A percentile compares a stretch with the other conserved stretches of the same genome.
Conservation (phyloP, 805 yeast species). For the Zygotorulaspora sp. region DNA sequence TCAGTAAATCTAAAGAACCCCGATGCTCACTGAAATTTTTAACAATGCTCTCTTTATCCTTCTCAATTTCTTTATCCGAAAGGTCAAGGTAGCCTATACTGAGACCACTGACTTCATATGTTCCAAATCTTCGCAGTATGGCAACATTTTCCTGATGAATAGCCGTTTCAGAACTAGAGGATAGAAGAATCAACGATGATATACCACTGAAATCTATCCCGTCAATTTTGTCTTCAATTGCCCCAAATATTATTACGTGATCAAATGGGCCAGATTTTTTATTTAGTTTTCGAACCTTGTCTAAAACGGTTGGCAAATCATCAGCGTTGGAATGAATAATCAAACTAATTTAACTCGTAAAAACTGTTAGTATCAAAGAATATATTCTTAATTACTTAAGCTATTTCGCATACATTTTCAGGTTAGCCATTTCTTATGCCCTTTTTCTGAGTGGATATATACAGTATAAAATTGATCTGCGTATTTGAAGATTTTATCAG, state of each 20-base stretch:
- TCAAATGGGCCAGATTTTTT: slow-evolving; percentile 65
- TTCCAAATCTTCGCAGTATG: slow-evolving; percentile 36
- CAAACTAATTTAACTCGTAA: slow-evolving; percentile 8
- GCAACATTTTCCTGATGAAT: slow-evolving; percentile 24
- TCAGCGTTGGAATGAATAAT: slow-evolving; percentile 20
- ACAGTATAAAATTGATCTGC: no score
- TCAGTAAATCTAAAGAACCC: slow-evolving; percentile 47
- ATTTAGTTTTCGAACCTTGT: slow-evolving; percentile 47
- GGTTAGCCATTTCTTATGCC: slow-evolving; percentile 11
- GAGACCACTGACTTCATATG: slow-evolving; percentile 42
- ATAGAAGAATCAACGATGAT: slow-evolving; percentile 13
- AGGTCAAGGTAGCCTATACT: slow-evolving; percentile 46
- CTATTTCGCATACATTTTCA: slow-evolving; percentile 11
- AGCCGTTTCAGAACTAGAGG: slow-evolving; percentile 6
- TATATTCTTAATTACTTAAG: background rate
- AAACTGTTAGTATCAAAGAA: slow-evolving; percentile 2
- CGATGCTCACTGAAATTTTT: slow-evolving; percentile 12
- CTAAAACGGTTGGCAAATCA: slow-evolving; percentile 33
- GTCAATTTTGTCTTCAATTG: slow-evolving; percentile 22
- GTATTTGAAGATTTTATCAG: no score
- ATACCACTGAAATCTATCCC: slow-evolving; percentile 19
- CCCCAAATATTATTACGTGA: slow-evolving; percentile 50
- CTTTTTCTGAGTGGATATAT: no score
- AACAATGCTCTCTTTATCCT: slow-evolving; percentile 27
- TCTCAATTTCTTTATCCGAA: slow-evolving; percentile 13